These are phyloP conservation scores for Penicillium ucsense DNA, from an alignment of 495 filamentous ascomycete genomes.

Conservation along the genomic window DNA sequence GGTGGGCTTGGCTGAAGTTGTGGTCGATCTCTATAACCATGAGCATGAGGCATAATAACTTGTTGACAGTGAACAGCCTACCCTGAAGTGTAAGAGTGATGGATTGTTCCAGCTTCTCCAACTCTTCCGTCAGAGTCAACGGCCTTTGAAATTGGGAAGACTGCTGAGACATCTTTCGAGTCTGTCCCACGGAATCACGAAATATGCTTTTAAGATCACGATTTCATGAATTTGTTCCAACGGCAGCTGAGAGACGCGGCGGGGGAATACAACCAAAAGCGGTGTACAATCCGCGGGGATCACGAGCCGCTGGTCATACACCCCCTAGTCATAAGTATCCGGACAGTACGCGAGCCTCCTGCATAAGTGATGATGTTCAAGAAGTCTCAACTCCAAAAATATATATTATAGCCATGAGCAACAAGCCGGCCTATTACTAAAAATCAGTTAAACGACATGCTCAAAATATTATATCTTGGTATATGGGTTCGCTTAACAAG, in stretches of 20 bases:
- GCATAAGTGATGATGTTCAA: too few relatives aligned
- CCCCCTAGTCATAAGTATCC: too few relatives aligned
- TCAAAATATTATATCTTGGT: too few relatives aligned
- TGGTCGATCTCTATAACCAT: constrained; percentile 75
- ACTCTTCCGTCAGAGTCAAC: constrained; percentile 81
- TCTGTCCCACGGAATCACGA: neutral
- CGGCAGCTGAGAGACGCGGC: constrained; percentile 11
- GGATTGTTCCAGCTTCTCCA: constrained; percentile 92
- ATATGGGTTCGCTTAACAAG: too few relatives aligned
- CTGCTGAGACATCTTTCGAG: constrained; percentile 38
- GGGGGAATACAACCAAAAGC: constrained; percentile 23
- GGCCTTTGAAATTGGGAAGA: constrained; percentile 48
- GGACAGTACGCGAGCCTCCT: too few relatives aligned
- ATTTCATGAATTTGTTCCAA: constrained; percentile 2
- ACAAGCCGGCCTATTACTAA: too few relatives aligned
- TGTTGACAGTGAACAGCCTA: constrained; percentile 23
- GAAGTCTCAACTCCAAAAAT: too few relatives aligned
- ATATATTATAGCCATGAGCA: too few relatives aligned
- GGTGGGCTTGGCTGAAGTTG: constrained; percentile 94
- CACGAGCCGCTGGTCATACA: too few relatives aligned
- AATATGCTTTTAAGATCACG: neutral
- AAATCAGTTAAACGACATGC: too few relatives aligned
- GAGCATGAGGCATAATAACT: constrained; percentile 3
- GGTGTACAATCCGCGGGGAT: constrained; percentile 9
- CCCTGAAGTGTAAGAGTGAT: constrained; percentile 96